Evolutionary conservation across 1,139 yeast species (phyloP).

Genomic region (Blastobotrys ciferrii): DNA sequence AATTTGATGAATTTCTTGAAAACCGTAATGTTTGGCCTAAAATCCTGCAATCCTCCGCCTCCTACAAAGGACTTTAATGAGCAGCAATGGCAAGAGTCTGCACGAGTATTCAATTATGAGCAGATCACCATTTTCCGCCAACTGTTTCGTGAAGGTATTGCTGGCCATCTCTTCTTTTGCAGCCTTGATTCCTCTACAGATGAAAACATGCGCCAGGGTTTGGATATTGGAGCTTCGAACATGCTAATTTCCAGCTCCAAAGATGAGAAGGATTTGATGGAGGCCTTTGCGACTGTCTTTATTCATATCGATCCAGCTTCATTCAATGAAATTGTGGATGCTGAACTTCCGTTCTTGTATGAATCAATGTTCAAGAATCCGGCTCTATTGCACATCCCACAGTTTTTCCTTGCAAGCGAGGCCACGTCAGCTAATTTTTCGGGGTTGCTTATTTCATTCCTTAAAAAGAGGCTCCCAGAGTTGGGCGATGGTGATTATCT

Average conservation of each 20-base stretch:
- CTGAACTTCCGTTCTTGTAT: slow-evolving; percentile 76
- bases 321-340: slow-evolving; percentile 85
- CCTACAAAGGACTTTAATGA: slow-evolving; percentile 61
- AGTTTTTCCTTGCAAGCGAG: slow-evolving; percentile 89
- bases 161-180: slow-evolving; percentile 76
- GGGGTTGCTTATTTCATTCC: slow-evolving; percentile 76
- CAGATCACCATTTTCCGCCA: slow-evolving; percentile 76
- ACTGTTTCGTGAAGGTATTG: slow-evolving; percentile 79
- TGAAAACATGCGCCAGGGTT: slow-evolving; percentile 31
- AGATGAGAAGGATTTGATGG: slow-evolving; percentile 95
- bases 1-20: slow-evolving; percentile 87
- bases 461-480: slow-evolving; percentile 69
- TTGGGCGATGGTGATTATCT: slow-evolving; percentile 79
- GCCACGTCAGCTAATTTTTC: slow-evolving; percentile 90
- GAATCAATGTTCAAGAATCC: slow-evolving; percentile 81
- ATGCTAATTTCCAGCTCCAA: slow-evolving; percentile 83
- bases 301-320: slow-evolving; percentile 95
- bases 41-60: slow-evolving; percentile 85
- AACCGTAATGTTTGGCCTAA: slow-evolving; percentile 85
- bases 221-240: slow-evolving; percentile 78
- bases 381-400: slow-evolving; percentile 86
- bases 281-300: slow-evolving; percentile 88
- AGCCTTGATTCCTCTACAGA: slow-evolving; percentile 39
- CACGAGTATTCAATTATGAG: slow-evolving; percentile 77
- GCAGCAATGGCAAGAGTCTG: slow-evolving; percentile 83